Evolutionary conservation across 2,329 filamentous ascomycete species (phyloP), one percentile per base, ranked within the genome.

Genomic region (Magnaporthiopsis incrustans): DNA sequence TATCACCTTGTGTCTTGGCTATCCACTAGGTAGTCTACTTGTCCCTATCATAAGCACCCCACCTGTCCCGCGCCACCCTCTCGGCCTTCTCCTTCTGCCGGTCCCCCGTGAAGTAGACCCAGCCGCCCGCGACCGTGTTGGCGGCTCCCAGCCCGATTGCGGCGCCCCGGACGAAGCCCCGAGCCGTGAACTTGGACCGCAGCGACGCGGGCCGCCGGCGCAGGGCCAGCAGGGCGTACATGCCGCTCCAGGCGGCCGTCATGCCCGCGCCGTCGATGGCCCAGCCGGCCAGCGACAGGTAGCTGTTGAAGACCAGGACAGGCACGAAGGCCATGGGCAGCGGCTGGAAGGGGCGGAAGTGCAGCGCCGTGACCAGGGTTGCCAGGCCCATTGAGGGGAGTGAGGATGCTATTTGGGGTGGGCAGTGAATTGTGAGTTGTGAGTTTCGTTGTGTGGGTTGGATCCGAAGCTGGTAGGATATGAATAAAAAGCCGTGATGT

Each of bases 251-350:
- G 22, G 84, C 82, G 63, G 81, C 81, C 0, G 81, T 78, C 64
- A 86, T 74, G 62, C 82, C 84, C 2, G 83, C 84, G 64, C 78
- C 79, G 70, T 84, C 83, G 62, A 81, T 83, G 66, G 79, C 80
- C 75, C 82, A 85, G 65, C 84, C 84, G 26, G 83, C 82, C 8
- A 87, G 78, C 72, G 85, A 85, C 70, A 85, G 79, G 74, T 86
- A 87, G 71, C 79, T 81, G 63, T 79, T 77, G 74, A 86, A 84
- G 64, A 85, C 73, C 38, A 86, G 79, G 32, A 82, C 76, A 70
- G 81, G 79, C 68, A 81, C 75, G 70, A 83, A 78, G 62, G 78
- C 69, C 70, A 85, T 77, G 50, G 83, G 81, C 4, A 84, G 73
- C 15, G 76, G 68, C 68, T 82, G 81, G 61, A 83, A 71, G 44